phyloP scores from a whole-genome alignment of 179 eudicot species.

The Carnegiea gigantea region DNA sequence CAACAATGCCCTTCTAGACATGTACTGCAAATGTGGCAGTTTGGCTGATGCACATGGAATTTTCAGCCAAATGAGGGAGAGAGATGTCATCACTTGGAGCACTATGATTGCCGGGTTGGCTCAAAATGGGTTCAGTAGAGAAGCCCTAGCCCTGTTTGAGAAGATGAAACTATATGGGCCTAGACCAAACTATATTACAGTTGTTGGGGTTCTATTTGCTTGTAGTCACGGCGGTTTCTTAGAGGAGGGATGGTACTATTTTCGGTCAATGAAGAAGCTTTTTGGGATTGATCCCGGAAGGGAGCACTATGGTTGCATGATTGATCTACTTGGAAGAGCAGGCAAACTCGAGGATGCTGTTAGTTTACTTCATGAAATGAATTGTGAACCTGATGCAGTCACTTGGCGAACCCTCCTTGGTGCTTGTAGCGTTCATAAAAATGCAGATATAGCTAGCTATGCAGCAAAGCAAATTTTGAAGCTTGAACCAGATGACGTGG shows the following conservation, averaged over 20 bases:
- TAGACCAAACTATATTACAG: constrained; percentile 49
- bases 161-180: constrained; percentile 37
- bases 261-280: constrained; percentile 49
- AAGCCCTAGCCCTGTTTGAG: constrained; percentile 51
- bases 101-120: constrained; percentile 68
- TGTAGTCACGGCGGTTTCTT: constrained; percentile 74
- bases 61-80: constrained; percentile 45
- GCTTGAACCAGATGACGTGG: constrained; percentile 57
- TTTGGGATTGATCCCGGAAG: constrained; percentile 53
- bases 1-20: constrained; percentile 63
- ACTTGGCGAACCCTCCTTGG: constrained; percentile 68
- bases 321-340: constrained; percentile 70
- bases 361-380: constrained; percentile 49
- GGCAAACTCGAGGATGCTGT: constrained; percentile 66
- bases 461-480: constrained; percentile 55
- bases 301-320: constrained; percentile 77
- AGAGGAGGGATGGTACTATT: constrained; percentile 46
- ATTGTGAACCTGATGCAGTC: constrained; percentile 54
- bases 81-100: constrained; percentile 69
- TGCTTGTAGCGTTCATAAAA: constrained; percentile 59
- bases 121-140: constrained; percentile 60
- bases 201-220: constrained; percentile 63
- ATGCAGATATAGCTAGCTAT: constrained; percentile 49
- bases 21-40: constrained; percentile 76
- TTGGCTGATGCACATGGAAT: constrained; percentile 44